A percentile compares a stretch with the other conserved stretches of the same genome.
Conservation (phyloP, 306 rosid genomes). For the Cucumis hystrix region DNA sequence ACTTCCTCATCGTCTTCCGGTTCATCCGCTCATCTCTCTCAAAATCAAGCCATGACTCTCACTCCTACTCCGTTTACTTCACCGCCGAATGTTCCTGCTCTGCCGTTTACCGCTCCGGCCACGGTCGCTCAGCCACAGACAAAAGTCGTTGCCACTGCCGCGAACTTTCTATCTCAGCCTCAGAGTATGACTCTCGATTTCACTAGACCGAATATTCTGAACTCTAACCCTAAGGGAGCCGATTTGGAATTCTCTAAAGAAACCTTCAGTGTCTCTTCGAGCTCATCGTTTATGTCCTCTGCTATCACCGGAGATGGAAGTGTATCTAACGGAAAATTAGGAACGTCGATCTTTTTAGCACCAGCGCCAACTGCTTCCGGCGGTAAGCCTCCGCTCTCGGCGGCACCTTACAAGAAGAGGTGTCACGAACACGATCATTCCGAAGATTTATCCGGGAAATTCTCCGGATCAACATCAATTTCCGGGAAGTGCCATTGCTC, state of each 20-base stretch:
- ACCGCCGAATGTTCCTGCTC: conserved; percentile 12
- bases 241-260: conserved; percentile 57
- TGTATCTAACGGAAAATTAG: conserved; percentile 74
- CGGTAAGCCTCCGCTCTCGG: conserved; percentile 50
- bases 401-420: conserved; percentile 39
- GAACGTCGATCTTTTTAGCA: conserved; percentile 39
- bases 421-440: conserved; percentile 61
- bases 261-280: conserved; percentile 68
- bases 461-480: conserved; percentile 37
- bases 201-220: conserved; percentile 36
- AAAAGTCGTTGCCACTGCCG: conserved; percentile 10
- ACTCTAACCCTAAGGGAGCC: conserved; percentile 20
- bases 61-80: conserved; percentile 19
- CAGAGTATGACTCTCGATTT: conserved; percentile 68
- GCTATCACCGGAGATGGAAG: conserved; percentile 84
- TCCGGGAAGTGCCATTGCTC: conserved; percentile 76
- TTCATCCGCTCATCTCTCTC: conserved; percentile 12
- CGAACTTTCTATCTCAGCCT: conserved; percentile 27
- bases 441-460: conserved; percentile 38
- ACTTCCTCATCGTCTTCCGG: conserved; percentile 13
- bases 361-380: conserved; percentile 32
- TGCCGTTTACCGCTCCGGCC: background rate
- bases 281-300: conserved; percentile 77
- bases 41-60: conserved; percentile 3
- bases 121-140: conserved; percentile 12